Evolutionary conservation across 352 stramenopile species (phyloP).

Genomic region (Pythium brassicae): DNA sequence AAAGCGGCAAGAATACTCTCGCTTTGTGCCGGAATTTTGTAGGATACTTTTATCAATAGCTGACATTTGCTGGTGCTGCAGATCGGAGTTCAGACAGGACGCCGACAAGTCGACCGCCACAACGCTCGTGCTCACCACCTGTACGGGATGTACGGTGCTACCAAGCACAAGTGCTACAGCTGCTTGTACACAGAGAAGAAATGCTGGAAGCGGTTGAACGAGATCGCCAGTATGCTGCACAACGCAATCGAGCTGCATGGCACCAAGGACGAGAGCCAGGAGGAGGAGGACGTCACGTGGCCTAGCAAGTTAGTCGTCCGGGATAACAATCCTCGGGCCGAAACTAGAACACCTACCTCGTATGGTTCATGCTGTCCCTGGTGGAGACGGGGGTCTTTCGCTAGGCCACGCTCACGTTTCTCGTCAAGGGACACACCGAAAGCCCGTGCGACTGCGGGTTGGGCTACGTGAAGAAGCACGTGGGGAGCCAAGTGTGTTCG

Average conservation of each 20-base stretch:
- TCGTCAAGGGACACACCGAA: not conserved
- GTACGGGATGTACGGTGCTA: not conserved
- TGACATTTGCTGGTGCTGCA: not conserved
- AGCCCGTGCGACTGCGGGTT: not conserved
- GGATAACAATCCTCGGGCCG: not conserved
- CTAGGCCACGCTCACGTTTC: not conserved
- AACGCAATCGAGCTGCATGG: not conserved
- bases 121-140: not conserved
- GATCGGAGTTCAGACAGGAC: not conserved
- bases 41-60: not conserved
- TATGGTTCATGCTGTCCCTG: not conserved
- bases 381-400: not conserved
- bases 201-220: not conserved
- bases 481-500: not conserved
- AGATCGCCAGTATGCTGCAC: not conserved
- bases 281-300: too few species aligned
- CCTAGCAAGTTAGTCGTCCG: not conserved
- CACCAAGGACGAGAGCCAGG: not conserved
- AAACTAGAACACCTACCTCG: not conserved
- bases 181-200: conserved; percentile 2
- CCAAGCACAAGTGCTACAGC: not conserved
- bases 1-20: too few species aligned
- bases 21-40: too few species aligned
- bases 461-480: not conserved
- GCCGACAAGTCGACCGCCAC: not conserved